Evolutionary conservation across 768 basidiomycete genomes (phyloP), one percentile per base, ranked within the genome.

Genomic region (Candolleomyces aberdarensis): DNA sequence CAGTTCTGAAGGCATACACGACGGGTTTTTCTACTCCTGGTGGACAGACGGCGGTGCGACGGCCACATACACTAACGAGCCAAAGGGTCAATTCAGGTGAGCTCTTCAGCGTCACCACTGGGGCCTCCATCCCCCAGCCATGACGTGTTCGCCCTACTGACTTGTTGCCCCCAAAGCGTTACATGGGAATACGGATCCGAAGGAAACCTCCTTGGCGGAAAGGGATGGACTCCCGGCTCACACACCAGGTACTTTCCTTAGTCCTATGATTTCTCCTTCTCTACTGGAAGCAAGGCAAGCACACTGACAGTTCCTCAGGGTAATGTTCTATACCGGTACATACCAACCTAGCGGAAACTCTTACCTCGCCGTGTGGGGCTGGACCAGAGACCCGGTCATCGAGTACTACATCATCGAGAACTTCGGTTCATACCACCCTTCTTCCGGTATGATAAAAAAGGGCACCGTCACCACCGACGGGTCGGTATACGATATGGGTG

Each of bases 331-430:
- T 70, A 72, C 56, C 53, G 76, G 66, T 49, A 72, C 63, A 47
- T 75, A 69, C 66, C 60, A 63, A 22, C 73, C 74, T 8, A 69
- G 67, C 62, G 76, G 77, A 20, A 77, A 75, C 64, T 65, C 65
- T 55, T 77, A 76, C 67, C 70, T 78, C 15, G 71, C 78, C 55
- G 70, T 80, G 61, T 80, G 78, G 61, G 78, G 78, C 55, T 80
- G 78, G 78, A 76, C 76, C 10, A 71, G 69, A 13, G 72, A 67
- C 67, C 76, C 78, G 9, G 75, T 78, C 65, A 66, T 80, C 63
- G 78, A 80, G 63, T 80, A 79, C 71, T 77, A 77, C 67, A 72
- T 80, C 61, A 62, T 72, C 57, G 77, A 80, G 54, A 67, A 65
- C 43, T 76, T 66, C 31, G 66, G 26, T 26, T 64, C 55, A 75